Base-by-base conservation (phyloP, 352 stramenopile genomes). In the Phytopythium delawarense region DNA sequence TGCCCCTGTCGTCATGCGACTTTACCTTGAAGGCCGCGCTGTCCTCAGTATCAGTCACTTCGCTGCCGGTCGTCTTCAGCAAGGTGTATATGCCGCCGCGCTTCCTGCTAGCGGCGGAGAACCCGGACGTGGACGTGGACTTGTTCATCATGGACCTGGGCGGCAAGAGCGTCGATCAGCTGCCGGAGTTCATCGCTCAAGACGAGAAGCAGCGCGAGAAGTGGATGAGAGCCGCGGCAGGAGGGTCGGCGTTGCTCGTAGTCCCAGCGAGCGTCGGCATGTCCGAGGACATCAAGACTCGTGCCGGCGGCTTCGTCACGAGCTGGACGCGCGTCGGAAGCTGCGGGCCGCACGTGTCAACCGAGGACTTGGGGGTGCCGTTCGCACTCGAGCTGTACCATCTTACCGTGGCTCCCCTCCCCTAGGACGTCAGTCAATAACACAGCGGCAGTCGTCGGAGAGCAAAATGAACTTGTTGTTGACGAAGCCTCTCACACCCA, bases 41-140 rank as follows among this genome's bases (percentile, higher is more conserved):
- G 32, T 30, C 72, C 45, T 46, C 63, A 28, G 7, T 58, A 16
- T 18, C 32, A n/a, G 35, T 3, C 16, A 21, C 16, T 1, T 11
- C 18, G 25, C 61, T 72, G 6, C 74, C 75, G 20, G 45, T 93
- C 13, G 57, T 93, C 15, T 91, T 91, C 65, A 82, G 74, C 56
- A 88, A 80, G 65, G 91, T 79, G 13, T 93, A 93, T 66, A 93
- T 93, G 82, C 84, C 84, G 1, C 84, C 84, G 28, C 84, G 84
- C 13, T 93, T 91, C 59, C 67, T 85, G n/a, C 70, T 89, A n/a
- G 59, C 70, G 9, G 72, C 71, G 3, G 59, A 76, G 46, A 13
- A 20, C 20, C 13, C 39, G 1, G 57, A 15, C 5, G 45, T 62
- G 23, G n/a, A 57, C 18, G 83, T 91, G 48, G 64, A 74, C 12